These are phyloP conservation scores for Tricholoma flavovirens DNA, from an alignment of 768 basidiomycete species.

Conservation along the genomic window DNA sequence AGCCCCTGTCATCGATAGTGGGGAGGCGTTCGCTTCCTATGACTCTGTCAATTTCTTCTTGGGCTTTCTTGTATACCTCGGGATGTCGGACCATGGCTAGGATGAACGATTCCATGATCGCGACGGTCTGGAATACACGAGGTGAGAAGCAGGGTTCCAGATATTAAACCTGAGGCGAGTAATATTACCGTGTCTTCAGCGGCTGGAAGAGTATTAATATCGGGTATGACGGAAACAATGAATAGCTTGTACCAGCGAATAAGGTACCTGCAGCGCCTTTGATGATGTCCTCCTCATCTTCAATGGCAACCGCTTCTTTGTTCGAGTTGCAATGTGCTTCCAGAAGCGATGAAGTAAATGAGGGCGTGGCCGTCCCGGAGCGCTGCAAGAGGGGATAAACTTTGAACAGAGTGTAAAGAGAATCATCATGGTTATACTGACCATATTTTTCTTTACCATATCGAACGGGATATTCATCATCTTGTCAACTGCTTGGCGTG, in stretches of 20 bases:
- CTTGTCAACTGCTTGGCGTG: constrained; percentile 37
- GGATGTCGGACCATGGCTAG: constrained; percentile 53
- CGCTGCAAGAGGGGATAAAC: constrained; percentile 24
- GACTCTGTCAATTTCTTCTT: constrained; percentile 46
- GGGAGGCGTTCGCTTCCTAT: constrained; percentile 43
- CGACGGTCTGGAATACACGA: constrained; percentile 36
- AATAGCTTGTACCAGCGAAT: constrained; percentile 35
- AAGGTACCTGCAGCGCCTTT: constrained; percentile 52
- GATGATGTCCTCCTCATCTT: constrained; percentile 48
- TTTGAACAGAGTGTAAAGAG: neutral
- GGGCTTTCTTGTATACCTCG: constrained; percentile 40
- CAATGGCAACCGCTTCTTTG: constrained; percentile 28
- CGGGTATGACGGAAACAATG: neutral
- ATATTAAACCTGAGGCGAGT: neutral
- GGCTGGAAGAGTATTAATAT: constrained; percentile 18
- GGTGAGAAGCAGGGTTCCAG: neutral
- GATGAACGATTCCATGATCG: constrained; percentile 43
- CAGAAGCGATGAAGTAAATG: constrained; percentile 40
- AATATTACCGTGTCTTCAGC: constrained; percentile 33
- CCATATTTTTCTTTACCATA: constrained; percentile 45
- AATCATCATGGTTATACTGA: constrained; percentile 15
- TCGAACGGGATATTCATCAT: constrained; percentile 50
- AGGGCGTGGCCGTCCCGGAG: constrained; percentile 37
- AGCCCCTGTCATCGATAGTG: constrained; percentile 35
- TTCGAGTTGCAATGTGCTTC: constrained; percentile 30